Base-by-base conservation (phyloP, 1,139 yeast species). In the Taphrina flavorubra region DNA sequence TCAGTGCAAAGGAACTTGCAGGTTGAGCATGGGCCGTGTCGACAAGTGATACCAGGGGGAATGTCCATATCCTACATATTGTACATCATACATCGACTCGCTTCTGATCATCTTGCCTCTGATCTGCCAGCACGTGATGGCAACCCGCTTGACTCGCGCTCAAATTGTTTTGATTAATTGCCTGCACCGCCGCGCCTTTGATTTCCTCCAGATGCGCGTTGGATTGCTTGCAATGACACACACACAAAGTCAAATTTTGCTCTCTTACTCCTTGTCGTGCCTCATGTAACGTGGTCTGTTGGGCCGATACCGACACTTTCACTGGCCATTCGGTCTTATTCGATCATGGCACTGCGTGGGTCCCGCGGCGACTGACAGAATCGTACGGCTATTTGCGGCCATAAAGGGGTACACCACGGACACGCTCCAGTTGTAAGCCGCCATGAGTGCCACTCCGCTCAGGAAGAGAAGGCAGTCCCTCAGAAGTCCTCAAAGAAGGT, bases 401-500 rank as follows among this genome's bases (percentile, higher is more conserved):
- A 44, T 4, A 44, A 44, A 44, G 47, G 47, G 47, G 47, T 5
- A 44, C 4, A n/a, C 6, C 14, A 10, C 11, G 42, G 42, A 39
- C 11, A 10, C 14, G 42, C 42, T 11, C 25, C 0, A 34, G 1
- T 25, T 1, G 31, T 4, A 25, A 25, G 31, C 31, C 31, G 36
- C 6, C 13, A 53, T 53, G 57, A 53, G 57, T 16, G 34, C 57
- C 7, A 13, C 57, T 6, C 57, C 57, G 18, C 20, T 37, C 14
- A 49, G 53, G 42, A 34, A 37, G 57, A 31, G 42, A 5, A 18
- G 57, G 16, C 60, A 56, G 49, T 56, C 60, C 11, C 14, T 56
- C 2, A 18, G 57, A 11, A 34, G 36, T n/a, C 40, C 42, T 31
- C 40, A 53, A 20, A n/a, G 57, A 16, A n/a, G 57, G 6, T 25